These are phyloP conservation scores for Candida germanica DNA, from an alignment of 805 yeast genomes.

Conservation along the genomic window DNA sequence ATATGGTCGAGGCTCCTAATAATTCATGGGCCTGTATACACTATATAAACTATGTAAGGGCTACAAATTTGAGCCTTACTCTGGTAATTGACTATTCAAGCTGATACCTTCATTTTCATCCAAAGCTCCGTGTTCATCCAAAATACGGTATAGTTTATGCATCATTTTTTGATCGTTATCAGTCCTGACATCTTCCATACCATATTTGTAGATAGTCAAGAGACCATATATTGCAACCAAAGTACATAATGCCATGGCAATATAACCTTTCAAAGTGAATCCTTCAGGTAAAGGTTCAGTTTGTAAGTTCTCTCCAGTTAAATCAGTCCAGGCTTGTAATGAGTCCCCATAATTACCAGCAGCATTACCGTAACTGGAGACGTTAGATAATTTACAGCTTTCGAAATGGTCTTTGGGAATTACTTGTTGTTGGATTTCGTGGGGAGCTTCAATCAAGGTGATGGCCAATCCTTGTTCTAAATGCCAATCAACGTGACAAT, in stretches of 20 bases:
- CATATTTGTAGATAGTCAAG: conserved; percentile 56
- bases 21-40: no score
- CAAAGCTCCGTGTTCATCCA: conserved; percentile 24
- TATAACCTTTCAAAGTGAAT: conserved; percentile 66
- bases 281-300: conserved; percentile 64
- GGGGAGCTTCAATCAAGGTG: conserved; percentile 80
- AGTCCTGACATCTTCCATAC: conserved; percentile 57
- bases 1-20: no score
- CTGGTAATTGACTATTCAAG: conserved; percentile 6
- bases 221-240: conserved; percentile 59
- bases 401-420: conserved; percentile 49
- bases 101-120: conserved; percentile 14
- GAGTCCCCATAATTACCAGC: conserved; percentile 49
- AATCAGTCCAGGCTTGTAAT: conserved; percentile 48
- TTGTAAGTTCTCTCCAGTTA: conserved; percentile 61
- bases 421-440: conserved; percentile 46
- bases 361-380: conserved; percentile 62
- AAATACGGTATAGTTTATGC: conserved; percentile 26
- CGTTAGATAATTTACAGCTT: conserved; percentile 46
- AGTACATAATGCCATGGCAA: conserved; percentile 56
- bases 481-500: conserved; percentile 99
- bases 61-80: no score
- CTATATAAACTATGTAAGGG: no score
- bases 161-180: conserved; percentile 48
- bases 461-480: conserved; percentile 90